Evolutionary conservation across 2,329 filamentous ascomycete genomes (phyloP).

Genomic region (Metarhizium anisopliae): DNA sequence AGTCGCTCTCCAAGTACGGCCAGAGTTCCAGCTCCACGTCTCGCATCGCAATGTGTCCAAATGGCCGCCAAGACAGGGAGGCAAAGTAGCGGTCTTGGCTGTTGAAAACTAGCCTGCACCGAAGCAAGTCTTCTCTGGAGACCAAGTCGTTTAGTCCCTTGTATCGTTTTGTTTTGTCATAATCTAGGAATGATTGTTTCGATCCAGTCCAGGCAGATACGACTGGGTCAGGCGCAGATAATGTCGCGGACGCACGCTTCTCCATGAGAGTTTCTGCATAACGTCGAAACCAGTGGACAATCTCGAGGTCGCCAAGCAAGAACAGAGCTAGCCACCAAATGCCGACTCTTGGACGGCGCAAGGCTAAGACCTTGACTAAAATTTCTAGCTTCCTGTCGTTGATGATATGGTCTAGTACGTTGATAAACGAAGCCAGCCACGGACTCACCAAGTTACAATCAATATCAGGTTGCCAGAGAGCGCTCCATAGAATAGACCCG

Average conservation of each 20-base stretch:
- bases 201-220: slow-evolving; percentile 8
- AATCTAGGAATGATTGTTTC: slow-evolving; percentile 3
- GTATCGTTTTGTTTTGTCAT: neutral
- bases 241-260: slow-evolving; percentile 7
- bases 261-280: slow-evolving; percentile 10
- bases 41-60: neutral
- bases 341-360: slow-evolving; percentile 10
- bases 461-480: slow-evolving; percentile 17
- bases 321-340: slow-evolving; percentile 14
- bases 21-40: neutral
- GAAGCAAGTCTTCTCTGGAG: neutral
- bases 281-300: slow-evolving; percentile 6
- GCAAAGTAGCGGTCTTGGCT: neutral
- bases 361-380: slow-evolving; percentile 9
- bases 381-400: slow-evolving; percentile 5
- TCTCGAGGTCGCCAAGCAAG: slow-evolving; percentile 4
- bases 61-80: neutral
- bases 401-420: slow-evolving; percentile 6
- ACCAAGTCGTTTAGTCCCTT: neutral
- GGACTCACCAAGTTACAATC: slow-evolving; percentile 15
- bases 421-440: slow-evolving; percentile 11
- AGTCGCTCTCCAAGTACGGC: neutral
- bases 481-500: slow-evolving; percentile 13
- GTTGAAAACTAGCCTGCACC: neutral
- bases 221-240: slow-evolving; percentile 6